A percentile compares a stretch with the other conserved stretches of the same genome.
phyloP scores from a whole-genome alignment of 2,329 filamentous ascomycete genomes.

The Fusarium avenaceum region DNA sequence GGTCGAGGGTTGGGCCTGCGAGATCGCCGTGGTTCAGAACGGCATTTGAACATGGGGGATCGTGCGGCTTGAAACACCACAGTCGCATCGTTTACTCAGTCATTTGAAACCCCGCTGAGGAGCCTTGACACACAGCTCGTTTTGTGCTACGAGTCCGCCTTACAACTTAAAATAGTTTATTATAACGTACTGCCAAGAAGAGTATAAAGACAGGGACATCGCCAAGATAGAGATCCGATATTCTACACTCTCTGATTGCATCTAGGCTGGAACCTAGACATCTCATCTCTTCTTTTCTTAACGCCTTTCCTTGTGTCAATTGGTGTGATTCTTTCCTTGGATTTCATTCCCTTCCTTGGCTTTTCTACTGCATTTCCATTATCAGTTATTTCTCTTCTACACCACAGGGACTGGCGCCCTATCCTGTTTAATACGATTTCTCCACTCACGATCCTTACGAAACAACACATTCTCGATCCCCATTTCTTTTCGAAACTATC shows the following conservation, averaged over 20 bases:
- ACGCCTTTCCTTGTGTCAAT: slow-evolving; percentile 19
- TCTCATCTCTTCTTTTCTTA: slow-evolving; percentile 17
- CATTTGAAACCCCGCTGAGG: slow-evolving; percentile 15
- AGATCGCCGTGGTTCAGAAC: not conserved
- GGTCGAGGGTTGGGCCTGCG: not conserved
- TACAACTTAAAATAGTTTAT: slow-evolving; percentile 35
- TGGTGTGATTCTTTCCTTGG: slow-evolving; percentile 3
- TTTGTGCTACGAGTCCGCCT: slow-evolving; percentile 12
- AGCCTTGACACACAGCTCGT: slow-evolving; percentile 17
- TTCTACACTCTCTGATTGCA: slow-evolving; percentile 24
- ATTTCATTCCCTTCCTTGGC: not conserved
- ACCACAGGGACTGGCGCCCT: slow-evolving; percentile 15
- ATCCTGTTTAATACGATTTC: not conserved
- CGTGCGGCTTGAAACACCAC: slow-evolving; percentile 13
- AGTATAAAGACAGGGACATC: not conserved
- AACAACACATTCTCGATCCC: not conserved
- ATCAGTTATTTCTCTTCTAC: no score
- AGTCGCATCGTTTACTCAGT: not conserved
- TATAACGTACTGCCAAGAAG: slow-evolving; percentile 25
- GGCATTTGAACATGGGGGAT: not conserved
- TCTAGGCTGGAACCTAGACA: slow-evolving; percentile 35
- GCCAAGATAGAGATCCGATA: slow-evolving; percentile 5
- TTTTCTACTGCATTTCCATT: not conserved
- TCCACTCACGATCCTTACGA: slow-evolving; percentile 11
- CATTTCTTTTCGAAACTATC: slow-evolving; percentile 1